A percentile compares a stretch with the other conserved stretches of the same genome.
Evolutionary conservation across 75 land plant genomes (phyloP).

Genomic region (Cryptomeria japonica): DNA sequence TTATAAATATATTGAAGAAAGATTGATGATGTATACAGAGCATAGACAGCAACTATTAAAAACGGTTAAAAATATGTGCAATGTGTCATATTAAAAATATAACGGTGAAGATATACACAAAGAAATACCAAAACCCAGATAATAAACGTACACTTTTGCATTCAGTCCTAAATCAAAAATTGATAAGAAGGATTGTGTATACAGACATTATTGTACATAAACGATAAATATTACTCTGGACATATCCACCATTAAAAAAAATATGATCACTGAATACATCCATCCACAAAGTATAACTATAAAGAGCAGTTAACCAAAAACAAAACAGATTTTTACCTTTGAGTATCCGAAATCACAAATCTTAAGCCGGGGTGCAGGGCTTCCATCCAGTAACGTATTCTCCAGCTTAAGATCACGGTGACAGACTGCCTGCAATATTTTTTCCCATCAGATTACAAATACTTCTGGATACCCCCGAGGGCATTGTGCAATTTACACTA

Average conservation of each 20-base stretch:
- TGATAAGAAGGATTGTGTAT: not conserved
- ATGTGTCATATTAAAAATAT: not conserved
- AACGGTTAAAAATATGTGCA: not conserved
- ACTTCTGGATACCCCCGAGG: not conserved
- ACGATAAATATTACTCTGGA: not conserved
- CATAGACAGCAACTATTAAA: not conserved
- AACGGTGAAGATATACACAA: not conserved
- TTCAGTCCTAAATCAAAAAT: no score
- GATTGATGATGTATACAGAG: not conserved
- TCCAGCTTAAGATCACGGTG: slow-evolving; percentile 62
- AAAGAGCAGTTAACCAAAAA: not conserved
- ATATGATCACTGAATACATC: no score
- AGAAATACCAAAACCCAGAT: not conserved
- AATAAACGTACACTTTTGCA: no score
- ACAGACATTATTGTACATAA: not conserved
- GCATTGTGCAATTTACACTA: not conserved
- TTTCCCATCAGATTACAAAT: not conserved
- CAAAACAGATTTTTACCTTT: slow-evolving; percentile 35
- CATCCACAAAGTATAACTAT: not conserved
- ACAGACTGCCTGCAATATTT: slow-evolving; percentile 44
- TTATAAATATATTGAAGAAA: not conserved
- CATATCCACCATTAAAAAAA: not conserved
- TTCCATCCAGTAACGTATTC: slow-evolving; percentile 57
- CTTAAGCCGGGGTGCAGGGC: slow-evolving; percentile 57
- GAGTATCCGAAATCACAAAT: slow-evolving; percentile 76